Base-by-base conservation (phyloP, 176 grass and related monocot species). In the Zea luxurians region DNA sequence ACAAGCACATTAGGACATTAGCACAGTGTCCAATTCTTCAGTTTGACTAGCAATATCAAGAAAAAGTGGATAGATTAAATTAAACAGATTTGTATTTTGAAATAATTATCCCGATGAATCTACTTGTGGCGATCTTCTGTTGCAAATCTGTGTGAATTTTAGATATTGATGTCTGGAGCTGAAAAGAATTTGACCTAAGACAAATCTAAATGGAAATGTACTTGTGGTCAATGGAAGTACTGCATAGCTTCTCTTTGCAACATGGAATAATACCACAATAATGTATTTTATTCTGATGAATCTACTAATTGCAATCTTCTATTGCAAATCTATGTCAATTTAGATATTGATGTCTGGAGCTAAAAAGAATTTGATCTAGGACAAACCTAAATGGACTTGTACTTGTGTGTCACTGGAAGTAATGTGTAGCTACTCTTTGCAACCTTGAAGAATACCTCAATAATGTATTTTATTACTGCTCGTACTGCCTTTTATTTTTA, bases 341-440 rank as follows among this genome's bases (percentile, higher is more conserved):
- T 66, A 42, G 16, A n/a, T 41, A 65, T 65, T 65, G 13, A 17
- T 43, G 15, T 66, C 64, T 42, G 17, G 40, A 66, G 38, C 13
- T 66, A 41, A 66, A 66, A 42, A 42, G 6, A 41, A 65, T 65
- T 9, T 41, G 38, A 13, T 38, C 16, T 42, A 43, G 64, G 64
- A n/a, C 37, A 66, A 66, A 43, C 7, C 38, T 66, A 66, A 66
- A 66, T 66, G 13, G 38, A 66, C 64, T 5, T 66, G 64, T n/a
- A 18, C 4, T 66, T 42, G 64, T 66, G 37, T 0, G 1, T 66
- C 38, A 66, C 3, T 17, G 38, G 3, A n/a, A 43, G 64, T 66
- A 66, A 34, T 18, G 36, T 6, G 2, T 37, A 18, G 8, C 15
- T 40, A 59, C 21, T 55, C 15, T 67, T 73, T 16, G 4, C 57